Conservation (phyloP, 208 protist genomes). For the Phytomonas francai region DNA sequence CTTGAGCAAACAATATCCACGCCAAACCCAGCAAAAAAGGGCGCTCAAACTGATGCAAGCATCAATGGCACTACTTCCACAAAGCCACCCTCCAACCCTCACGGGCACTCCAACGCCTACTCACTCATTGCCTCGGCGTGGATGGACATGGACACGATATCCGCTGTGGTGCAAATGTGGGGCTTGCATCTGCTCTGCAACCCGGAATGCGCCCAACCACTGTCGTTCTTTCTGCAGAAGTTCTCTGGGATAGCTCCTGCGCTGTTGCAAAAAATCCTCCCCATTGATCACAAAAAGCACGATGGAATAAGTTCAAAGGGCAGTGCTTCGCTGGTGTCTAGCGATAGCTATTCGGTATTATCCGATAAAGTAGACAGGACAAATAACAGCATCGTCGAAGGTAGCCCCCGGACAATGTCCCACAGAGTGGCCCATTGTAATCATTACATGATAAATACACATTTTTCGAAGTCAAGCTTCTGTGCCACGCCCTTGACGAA, state of each 20-base stretch:
- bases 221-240: conserved; percentile 55
- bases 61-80: neutral
- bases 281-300: neutral
- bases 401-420: too few species aligned
- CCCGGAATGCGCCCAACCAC: conserved; percentile 54
- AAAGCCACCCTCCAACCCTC: neutral
- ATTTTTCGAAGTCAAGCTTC: too few species aligned
- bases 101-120: conserved; percentile 12
- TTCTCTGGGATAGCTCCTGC: conserved; percentile 51
- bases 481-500: too few species aligned
- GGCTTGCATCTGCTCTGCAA: conserved; percentile 53
- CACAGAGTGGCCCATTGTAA: too few species aligned
- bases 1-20: conserved; percentile 14
- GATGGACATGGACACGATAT: conserved; percentile 40
- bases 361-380: neutral
- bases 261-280: conserved; percentile 32
- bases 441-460: too few species aligned
- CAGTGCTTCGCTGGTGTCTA: neutral
- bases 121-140: conserved; percentile 59
- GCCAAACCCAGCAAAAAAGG: too few species aligned
- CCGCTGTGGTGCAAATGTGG: conserved; percentile 47
- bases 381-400: neutral
- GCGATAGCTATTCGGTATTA: neutral
- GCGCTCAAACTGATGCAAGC: neutral
- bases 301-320: neutral